Conservation (phyloP, 2,329 filamentous ascomycete species). For the Lomentospora prolificans region DNA sequence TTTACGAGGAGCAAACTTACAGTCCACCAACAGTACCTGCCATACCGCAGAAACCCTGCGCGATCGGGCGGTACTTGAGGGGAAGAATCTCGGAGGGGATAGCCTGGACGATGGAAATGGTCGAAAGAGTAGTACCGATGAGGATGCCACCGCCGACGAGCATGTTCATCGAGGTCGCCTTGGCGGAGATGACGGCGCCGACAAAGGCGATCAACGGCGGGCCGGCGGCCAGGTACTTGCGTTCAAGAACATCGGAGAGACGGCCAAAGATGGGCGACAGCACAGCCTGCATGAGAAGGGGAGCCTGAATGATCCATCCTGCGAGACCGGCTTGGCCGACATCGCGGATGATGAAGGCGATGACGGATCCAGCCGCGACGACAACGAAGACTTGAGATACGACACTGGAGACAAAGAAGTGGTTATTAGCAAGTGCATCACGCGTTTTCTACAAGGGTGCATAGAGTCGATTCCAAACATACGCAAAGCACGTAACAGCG, state of each 20-base stretch:
- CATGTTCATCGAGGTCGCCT: conserved; percentile 44
- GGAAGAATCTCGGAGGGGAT: conserved; percentile 48
- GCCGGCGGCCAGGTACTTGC: conserved; percentile 41
- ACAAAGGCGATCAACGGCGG: conserved; percentile 43
- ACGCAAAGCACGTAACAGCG: conserved; percentile 39
- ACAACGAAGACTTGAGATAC: conserved; percentile 47
- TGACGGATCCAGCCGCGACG: conserved; percentile 43
- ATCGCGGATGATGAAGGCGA: conserved; percentile 45
- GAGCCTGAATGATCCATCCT: conserved; percentile 46
- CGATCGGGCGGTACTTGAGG: conserved; percentile 44
- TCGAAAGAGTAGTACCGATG: conserved; percentile 43
- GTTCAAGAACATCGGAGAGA: conserved; percentile 45
- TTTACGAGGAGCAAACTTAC: too few species aligned
- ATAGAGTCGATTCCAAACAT: conserved; percentile 15
- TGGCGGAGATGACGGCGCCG: conserved; percentile 43
- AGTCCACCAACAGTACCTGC: conserved; percentile 41
- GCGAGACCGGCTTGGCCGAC: conserved; percentile 38
- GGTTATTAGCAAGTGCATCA: too few species aligned
- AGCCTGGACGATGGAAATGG: conserved; percentile 44
- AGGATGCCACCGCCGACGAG: conserved; percentile 47
- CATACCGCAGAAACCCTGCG: conserved; percentile 42
- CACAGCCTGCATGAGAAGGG: conserved; percentile 46
- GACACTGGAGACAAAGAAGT: conserved; percentile 22
- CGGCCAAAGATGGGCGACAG: conserved; percentile 46
- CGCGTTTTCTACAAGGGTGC: too few species aligned